A percentile compares a stretch with the other conserved stretches of the same genome.
Evolutionary conservation across 768 basidiomycete species (phyloP).

Genomic region (button mushroom (Agaricus bisporus)): DNA sequence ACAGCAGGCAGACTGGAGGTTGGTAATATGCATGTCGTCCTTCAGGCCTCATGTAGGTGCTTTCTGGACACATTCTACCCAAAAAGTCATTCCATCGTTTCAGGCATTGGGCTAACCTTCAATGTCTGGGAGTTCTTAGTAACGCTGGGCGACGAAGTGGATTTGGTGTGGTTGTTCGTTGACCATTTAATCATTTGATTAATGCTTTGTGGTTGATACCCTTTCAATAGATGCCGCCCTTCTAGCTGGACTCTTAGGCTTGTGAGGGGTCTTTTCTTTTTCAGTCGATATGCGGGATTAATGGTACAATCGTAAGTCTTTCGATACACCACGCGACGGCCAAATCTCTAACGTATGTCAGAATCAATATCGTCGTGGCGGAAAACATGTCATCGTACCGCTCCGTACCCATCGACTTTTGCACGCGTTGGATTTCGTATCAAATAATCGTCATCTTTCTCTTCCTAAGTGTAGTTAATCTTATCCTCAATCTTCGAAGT

Average conservation of each 20-base stretch:
- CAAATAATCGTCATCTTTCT: conserved; percentile 12
- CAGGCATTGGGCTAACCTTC: neutral
- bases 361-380: conserved; percentile 11
- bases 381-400: conserved; percentile 5
- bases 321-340: neutral
- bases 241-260: conserved; percentile 9
- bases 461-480: conserved; percentile 8
- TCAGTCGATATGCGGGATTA: conserved; percentile 16
- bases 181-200: neutral
- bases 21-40: too few relatives aligned
- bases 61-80: neutral
- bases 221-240: conserved; percentile 5
- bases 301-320: conserved; percentile 13
- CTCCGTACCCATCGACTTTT: conserved; percentile 11
- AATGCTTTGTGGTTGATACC: neutral
- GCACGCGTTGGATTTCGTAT: conserved; percentile 13
- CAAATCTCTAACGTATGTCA: neutral
- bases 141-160: conserved; percentile 14
- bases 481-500: conserved; percentile 2
- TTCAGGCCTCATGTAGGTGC: neutral
- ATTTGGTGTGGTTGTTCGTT: conserved; percentile 11
- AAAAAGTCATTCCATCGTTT: too few relatives aligned
- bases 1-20: too few relatives aligned
- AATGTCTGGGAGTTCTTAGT: conserved; percentile 12
- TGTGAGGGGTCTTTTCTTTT: conserved; percentile 16